These are phyloP conservation scores for Filobasidium floriforme DNA, from an alignment of 768 basidiomycete genomes.

Conservation along the genomic window DNA sequence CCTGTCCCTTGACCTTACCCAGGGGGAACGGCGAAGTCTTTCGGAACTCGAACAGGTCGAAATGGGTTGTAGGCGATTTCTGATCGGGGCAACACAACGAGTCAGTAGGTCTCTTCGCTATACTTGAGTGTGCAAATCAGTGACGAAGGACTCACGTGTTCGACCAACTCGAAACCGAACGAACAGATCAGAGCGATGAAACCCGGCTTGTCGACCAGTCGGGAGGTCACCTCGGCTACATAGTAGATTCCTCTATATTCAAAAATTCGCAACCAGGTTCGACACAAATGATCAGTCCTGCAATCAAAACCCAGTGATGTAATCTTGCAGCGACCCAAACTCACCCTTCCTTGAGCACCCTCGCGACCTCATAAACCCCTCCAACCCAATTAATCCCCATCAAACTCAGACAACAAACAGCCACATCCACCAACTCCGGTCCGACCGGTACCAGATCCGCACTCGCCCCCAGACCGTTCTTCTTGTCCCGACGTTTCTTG, in stretches of 20 bases:
- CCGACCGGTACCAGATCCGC: slow-evolving; percentile 41
- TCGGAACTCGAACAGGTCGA: slow-evolving; percentile 42
- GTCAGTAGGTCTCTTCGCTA: too few relatives aligned
- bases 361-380: slow-evolving; percentile 79
- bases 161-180: slow-evolving; percentile 41
- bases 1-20: slow-evolving; percentile 34
- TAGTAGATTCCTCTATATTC: slow-evolving; percentile 41
- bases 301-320: too few relatives aligned
- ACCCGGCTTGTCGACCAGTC: slow-evolving; percentile 39
- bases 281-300: not conserved
- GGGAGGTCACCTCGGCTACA: slow-evolving; percentile 45
- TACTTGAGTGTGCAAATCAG: too few relatives aligned
- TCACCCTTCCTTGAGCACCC: slow-evolving; percentile 74
- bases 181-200: slow-evolving; percentile 41
- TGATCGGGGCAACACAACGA: too few relatives aligned
- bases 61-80: slow-evolving; percentile 44
- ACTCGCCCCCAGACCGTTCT: not conserved
- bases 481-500: slow-evolving; percentile 38
- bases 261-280: not conserved
- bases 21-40: slow-evolving; percentile 34
- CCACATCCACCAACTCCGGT: slow-evolving; percentile 81
- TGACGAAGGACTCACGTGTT: slow-evolving; percentile 26
- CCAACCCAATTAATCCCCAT: slow-evolving; percentile 97
- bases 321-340: slow-evolving; percentile 33
- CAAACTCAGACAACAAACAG: slow-evolving; percentile 85